Evolutionary conservation across 345 rosid genomes (phyloP).

Genomic region (Populus alba): DNA sequence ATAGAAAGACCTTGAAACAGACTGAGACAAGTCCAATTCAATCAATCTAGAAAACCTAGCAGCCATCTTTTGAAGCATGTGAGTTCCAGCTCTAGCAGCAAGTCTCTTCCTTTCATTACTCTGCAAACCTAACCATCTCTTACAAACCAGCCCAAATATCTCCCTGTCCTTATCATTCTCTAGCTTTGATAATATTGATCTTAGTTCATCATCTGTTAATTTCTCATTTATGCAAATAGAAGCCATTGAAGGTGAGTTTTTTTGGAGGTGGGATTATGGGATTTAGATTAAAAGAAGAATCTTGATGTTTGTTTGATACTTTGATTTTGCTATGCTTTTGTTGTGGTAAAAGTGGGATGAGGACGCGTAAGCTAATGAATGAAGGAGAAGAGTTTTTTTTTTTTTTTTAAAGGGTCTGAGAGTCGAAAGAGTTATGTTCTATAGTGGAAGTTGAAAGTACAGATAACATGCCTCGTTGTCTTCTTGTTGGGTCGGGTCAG

Average conservation of each 20-base stretch:
- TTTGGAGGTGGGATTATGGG: neutral
- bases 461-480: too few relatives aligned
- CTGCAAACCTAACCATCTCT: constrained; percentile 82
- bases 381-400: neutral
- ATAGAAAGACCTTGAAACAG: constrained; percentile 77
- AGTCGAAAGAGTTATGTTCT: neutral
- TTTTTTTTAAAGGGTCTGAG: neutral
- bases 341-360: neutral
- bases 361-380: neutral
- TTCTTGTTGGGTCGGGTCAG: too few relatives aligned
- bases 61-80: constrained; percentile 78
- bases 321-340: neutral
- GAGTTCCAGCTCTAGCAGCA: constrained; percentile 87
- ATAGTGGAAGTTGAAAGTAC: too few relatives aligned
- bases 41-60: constrained; percentile 66
- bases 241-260: constrained; percentile 9
- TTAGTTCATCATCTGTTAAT: constrained; percentile 79
- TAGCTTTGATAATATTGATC: constrained; percentile 59
- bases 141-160: constrained; percentile 83
- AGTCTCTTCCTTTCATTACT: constrained; percentile 86
- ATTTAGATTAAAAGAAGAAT: neutral
- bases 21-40: constrained; percentile 89
- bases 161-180: constrained; percentile 76
- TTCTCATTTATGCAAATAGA: constrained; percentile 59
- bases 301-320: neutral